A percentile compares a stretch with the other conserved stretches of the same genome.
phyloP scores from a whole-genome alignment of 805 yeast genomes.

The Starmerella ratchasimensis region DNA sequence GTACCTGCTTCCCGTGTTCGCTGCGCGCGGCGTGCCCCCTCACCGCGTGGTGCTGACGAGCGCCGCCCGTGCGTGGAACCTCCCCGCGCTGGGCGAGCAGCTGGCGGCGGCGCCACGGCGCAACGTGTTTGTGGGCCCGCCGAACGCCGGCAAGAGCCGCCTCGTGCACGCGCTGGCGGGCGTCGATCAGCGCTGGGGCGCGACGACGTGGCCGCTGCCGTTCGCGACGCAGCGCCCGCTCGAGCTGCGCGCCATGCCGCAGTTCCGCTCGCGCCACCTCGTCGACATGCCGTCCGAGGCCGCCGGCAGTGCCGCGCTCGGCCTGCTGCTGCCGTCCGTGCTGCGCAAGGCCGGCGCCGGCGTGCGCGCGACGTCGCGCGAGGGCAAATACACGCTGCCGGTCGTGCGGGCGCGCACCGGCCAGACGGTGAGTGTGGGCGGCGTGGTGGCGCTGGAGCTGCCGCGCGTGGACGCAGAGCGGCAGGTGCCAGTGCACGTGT shows the following conservation, averaged over 20 bases:
- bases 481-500: slow-evolving; percentile 20
- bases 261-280: slow-evolving; percentile 16
- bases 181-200: slow-evolving; percentile 1
- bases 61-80: slow-evolving; percentile 41
- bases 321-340: slow-evolving; percentile 12
- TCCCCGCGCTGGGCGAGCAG: slow-evolving; percentile 27
- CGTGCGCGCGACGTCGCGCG: slow-evolving; percentile 16
- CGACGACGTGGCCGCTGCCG: slow-evolving; percentile 37
- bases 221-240: slow-evolving; percentile 53
- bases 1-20: slow-evolving; percentile 25
- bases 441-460: slow-evolving; percentile 23
- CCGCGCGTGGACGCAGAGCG: slow-evolving; percentile 14
- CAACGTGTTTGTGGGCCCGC: slow-evolving; percentile 55
- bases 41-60: slow-evolving; percentile 38
- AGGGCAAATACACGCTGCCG: slow-evolving; percentile 17
- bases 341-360: slow-evolving; percentile 21
- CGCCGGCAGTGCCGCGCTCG: slow-evolving; percentile 10
- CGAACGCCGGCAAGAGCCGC: slow-evolving; percentile 80
- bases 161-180: slow-evolving; percentile 32
- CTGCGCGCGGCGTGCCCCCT: slow-evolving; percentile 26
- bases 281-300: slow-evolving; percentile 23
- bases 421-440: slow-evolving; percentile 27
- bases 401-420: slow-evolving; percentile 23
- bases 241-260: slow-evolving; percentile 28
- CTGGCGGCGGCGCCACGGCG: slow-evolving; percentile 24